Base-by-base conservation (phyloP, 2,329 filamentous ascomycete species). In the Penicillium sp. region DNA sequence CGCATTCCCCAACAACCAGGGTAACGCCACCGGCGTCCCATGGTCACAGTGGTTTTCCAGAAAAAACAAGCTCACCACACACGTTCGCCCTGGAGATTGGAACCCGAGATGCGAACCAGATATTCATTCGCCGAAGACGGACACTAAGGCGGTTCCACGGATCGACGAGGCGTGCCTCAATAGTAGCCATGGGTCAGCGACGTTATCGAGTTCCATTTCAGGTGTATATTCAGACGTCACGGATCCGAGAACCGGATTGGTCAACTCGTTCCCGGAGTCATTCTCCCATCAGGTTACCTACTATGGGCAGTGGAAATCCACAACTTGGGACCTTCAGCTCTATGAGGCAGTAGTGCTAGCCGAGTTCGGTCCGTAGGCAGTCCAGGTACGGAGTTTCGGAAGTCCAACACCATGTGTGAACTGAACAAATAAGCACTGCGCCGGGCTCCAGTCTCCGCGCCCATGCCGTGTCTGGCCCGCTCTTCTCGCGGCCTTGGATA, bases 401-500 rank as follows among this genome's bases (percentile, higher is more conserved):
- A 48, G 43, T 46, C 40, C 24, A 25, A 47, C 44, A 39, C 49
- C 40, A 40, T 52, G 44, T 44, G 31, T 42, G 42, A 47, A 54
- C 35, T 42, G 43, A 35, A 15, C 18, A 49, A 42, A 41, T 32
- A 56, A 55, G 52, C 48, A 55, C 47, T 42, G 41, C 42, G 45
- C 48, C 38, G n/a, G 49, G 43, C 29, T 56, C 41, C 42, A 49
- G 42, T 45, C 44, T 46, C 35, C 41, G 48, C 38, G 44, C 25
- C 48, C 47, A 57, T 52, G 53, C 56, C 56, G 53, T 58, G 58
- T 58, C 43, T 56, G 53, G 53, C 47, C 58, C 58, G 54, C 56
- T 56, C 46, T 31, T 45, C 41, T 56, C 47, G 50, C 46, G 44
- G 46, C 44, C 44, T 47, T 39, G 8, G 18, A 23, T 47, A 25